Evolutionary conservation across 2,329 filamentous ascomycete species (phyloP).

Genomic region (Fusarium pininemorale): DNA sequence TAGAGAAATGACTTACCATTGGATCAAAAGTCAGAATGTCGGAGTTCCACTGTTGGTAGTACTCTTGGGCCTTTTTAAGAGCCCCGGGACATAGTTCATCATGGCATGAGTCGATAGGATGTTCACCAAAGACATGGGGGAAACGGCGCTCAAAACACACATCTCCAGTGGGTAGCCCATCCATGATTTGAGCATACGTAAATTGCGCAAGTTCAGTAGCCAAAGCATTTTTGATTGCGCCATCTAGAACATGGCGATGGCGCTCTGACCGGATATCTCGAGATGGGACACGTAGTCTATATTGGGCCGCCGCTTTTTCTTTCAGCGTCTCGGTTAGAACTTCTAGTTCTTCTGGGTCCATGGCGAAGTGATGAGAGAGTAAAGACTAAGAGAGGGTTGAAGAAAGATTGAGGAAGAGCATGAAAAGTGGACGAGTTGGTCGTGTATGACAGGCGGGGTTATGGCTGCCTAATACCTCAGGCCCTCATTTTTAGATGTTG

Average conservation of each 20-base stretch:
- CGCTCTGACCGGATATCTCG: background rate
- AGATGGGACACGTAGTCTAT: background rate
- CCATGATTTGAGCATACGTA: background rate
- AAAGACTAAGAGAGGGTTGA: no score
- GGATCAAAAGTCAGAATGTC: background rate
- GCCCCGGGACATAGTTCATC: background rate
- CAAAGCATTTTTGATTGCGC: background rate
- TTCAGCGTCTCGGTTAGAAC: background rate
- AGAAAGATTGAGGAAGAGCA: background rate
- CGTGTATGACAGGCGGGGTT: background rate
- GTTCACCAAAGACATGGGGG: background rate
- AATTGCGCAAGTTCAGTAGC: background rate
- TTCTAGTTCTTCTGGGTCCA: background rate
- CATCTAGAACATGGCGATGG: background rate
- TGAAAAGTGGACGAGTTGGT: background rate
- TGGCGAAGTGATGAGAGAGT: background rate
- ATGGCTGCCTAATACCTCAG: no score
- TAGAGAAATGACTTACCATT: background rate
- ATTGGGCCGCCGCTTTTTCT: background rate
- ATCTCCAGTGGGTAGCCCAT: background rate
- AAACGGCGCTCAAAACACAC: background rate
- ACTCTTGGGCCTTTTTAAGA: background rate
- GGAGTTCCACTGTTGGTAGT: background rate
- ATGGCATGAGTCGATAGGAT: background rate
- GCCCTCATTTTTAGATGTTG: rapidly evolving